Evolutionary conservation across 225 moss, liverwort and hornwort species (phyloP).

Genomic region (Pleurozium schreberi): DNA sequence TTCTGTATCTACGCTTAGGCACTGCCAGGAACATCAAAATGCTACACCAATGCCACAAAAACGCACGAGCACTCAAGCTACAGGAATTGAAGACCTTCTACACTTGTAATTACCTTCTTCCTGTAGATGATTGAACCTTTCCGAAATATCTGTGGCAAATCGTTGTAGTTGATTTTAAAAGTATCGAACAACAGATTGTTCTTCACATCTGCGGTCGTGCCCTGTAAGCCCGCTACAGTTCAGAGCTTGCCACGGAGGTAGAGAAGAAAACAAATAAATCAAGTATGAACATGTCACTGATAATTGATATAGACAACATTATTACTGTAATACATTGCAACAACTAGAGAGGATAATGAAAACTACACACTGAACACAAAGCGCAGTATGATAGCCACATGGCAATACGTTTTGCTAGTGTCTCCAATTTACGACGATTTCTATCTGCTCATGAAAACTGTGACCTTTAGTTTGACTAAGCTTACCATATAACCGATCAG

Average conservation of each 20-base stretch:
- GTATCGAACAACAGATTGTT: slow-evolving; percentile 59
- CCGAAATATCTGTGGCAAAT: slow-evolving; percentile 71
- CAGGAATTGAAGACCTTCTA: background rate
- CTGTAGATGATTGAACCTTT: slow-evolving; percentile 81
- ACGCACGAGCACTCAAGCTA: background rate
- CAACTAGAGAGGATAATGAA: background rate
- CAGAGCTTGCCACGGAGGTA: background rate
- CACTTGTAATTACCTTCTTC: slow-evolving; percentile 36
- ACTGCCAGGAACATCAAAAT: background rate
- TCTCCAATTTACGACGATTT: background rate
- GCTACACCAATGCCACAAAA: background rate
- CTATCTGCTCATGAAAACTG: background rate
- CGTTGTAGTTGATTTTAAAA: slow-evolving; percentile 79
- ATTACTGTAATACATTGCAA: background rate
- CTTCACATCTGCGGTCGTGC: slow-evolving; percentile 72
- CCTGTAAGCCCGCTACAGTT: slow-evolving; percentile 22
- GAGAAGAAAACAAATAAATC: background rate
- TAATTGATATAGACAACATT: background rate
- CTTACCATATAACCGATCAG: background rate
- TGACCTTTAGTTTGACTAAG: background rate
- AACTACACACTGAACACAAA: background rate
- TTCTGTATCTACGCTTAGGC: background rate
- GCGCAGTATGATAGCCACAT: background rate
- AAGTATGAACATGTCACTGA: background rate
- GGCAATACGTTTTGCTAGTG: background rate